Conservation (phyloP, 1,139 yeast species). For the Saccharomyces hybrid region DNA sequence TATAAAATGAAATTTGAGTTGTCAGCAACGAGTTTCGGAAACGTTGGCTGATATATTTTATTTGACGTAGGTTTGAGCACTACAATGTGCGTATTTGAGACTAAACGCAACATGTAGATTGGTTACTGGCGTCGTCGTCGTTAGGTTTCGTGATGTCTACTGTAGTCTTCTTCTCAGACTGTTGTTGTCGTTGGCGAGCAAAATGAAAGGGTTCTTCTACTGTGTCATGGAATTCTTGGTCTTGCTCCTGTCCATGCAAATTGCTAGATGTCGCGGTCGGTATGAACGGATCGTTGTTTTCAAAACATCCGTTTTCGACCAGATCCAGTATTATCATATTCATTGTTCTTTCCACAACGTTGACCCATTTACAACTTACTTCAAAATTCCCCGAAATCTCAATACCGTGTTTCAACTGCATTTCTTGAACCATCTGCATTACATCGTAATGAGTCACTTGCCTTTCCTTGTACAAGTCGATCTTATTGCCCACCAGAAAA, state of each 20-base stretch:
- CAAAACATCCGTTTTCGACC: constrained; percentile 29
- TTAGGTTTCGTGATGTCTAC: neutral
- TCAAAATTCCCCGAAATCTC: constrained; percentile 30
- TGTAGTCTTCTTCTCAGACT: neutral
- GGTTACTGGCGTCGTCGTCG: neutral
- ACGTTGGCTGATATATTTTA: too few species aligned
- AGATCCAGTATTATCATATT: constrained; percentile 27
- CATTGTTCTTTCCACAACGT: constrained; percentile 27
- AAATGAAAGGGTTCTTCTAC: neutral
- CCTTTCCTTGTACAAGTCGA: constrained; percentile 32
- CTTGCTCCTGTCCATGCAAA: neutral
- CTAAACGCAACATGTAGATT: neutral
- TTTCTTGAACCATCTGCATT: constrained; percentile 17
- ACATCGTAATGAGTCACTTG: constrained; percentile 30
- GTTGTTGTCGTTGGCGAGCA: neutral
- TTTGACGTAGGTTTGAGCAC: too few species aligned
- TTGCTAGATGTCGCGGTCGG: neutral
- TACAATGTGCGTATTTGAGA: neutral
- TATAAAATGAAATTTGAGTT: neutral
- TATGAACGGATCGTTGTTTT: constrained; percentile 4
- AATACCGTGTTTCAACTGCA: constrained; percentile 19
- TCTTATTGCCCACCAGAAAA: constrained; percentile 40
- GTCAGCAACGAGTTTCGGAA: neutral
- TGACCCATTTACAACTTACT: constrained; percentile 30
- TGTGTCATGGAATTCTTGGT: neutral